Percentiles rank a stretch among this genome's conserved stretches.
Conservation (phyloP, 2,329 filamentous ascomycete genomes). For the Epichloe aotearoae region DNA sequence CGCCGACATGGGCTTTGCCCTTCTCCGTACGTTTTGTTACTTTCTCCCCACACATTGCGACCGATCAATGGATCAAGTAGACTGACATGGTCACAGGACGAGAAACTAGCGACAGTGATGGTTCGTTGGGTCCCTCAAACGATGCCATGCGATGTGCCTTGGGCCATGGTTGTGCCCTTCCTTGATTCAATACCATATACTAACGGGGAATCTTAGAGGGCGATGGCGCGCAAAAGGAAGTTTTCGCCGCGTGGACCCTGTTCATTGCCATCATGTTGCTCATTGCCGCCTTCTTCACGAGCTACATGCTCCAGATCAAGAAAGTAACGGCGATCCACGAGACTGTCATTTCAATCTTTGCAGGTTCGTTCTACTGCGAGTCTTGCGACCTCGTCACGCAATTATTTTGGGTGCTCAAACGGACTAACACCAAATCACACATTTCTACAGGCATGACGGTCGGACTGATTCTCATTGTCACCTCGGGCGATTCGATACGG, state of each 20-base stretch:
- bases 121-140: slow-evolving; percentile 10
- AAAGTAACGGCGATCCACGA: slow-evolving; percentile 97
- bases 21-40: slow-evolving; percentile 16
- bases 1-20: slow-evolving; percentile 18
- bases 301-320: slow-evolving; percentile 90
- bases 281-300: slow-evolving; percentile 89
- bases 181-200: not conserved
- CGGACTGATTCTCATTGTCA: slow-evolving; percentile 74
- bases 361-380: slow-evolving; percentile 40
- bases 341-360: slow-evolving; percentile 96
- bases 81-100: slow-evolving; percentile 3
- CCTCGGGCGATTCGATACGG: slow-evolving; percentile 69
- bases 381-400: not conserved
- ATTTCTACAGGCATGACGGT: slow-evolving; percentile 70
- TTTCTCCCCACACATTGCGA: not conserved
- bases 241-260: slow-evolving; percentile 90
- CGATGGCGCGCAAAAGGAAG: slow-evolving; percentile 83
- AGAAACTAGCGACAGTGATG: slow-evolving; percentile 22
- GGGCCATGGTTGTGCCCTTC: slow-evolving; percentile 2
- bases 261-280: slow-evolving; percentile 94
- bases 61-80: not conserved
- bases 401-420: not conserved
- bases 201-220: slow-evolving; percentile 34
- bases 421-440: not conserved
- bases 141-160: not conserved